Base-by-base conservation (phyloP, 2,329 filamentous ascomycete species). In the Eurotiales sp. region DNA sequence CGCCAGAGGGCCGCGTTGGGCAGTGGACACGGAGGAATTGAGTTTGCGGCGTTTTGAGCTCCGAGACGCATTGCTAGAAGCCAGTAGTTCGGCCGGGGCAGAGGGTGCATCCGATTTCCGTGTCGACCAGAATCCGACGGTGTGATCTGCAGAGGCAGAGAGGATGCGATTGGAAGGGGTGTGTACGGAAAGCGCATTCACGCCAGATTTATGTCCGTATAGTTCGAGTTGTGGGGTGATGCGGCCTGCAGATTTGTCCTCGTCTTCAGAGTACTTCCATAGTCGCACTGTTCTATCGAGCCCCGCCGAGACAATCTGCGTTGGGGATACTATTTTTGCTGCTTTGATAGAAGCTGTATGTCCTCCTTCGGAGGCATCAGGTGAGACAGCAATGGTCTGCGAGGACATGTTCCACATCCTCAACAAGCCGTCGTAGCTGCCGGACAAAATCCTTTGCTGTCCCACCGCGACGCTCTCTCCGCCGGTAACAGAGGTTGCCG, bases 401-500 rank as follows among this genome's bases (percentile, higher is more conserved):
- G 89, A 90, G 0, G 90, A 91, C 57, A 85, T 85, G 61, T 93
- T 88, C 92, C 93, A 99, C 57, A 97, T 79, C 58, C 91, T 80
- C 51, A 97, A 73, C 14, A 95, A 73, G 8, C 92, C 92, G 68
- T 99, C 93, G 66, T 95, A 97, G 43, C 89, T 92, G 25, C 85
- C 90, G n/a, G 90, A 95, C n/a, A 96, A 74, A 54, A 97, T 86
- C 56, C 88, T 77, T 61, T 88, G 83, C 58, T 85, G 82, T 19
- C 83, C 81, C 32, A 72, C 71, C 22, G 71, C 68, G 42, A 75
- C 61, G 12, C 79, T 72, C 42, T 68, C 67, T 44, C 73, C 74
- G 44, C 72, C 81, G 6, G 75, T 72, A 14, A 29, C 19, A 1
- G 87, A 87, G 11, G 79, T 83, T 12, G 72, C 69, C 0, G 90